These are phyloP conservation scores for Aspergillus asperescens DNA, from an alignment of 495 filamentous ascomycete species.

Conservation along the genomic window DNA sequence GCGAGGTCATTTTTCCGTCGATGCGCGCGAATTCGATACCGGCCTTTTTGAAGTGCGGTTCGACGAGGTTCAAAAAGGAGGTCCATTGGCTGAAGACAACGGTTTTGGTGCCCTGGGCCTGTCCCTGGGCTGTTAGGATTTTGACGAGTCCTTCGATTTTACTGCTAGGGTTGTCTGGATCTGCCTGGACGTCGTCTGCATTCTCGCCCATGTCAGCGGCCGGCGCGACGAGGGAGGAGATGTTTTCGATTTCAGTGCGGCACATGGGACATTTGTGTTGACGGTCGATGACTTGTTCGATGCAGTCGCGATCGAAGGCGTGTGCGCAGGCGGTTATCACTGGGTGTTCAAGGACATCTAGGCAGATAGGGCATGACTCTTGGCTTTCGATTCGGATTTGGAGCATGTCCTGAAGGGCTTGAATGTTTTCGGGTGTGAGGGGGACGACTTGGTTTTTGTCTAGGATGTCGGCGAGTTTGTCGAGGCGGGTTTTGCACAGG, in stretches of 20 bases:
- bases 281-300: constrained; percentile 69
- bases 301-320: constrained; percentile 69
- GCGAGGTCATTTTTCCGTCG: constrained; percentile 73
- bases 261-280: constrained; percentile 89
- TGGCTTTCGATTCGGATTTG: constrained; percentile 74
- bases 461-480: constrained; percentile 61
- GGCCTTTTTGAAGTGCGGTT: constrained; percentile 58
- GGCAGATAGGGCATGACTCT: constrained; percentile 80
- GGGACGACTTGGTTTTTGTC: constrained; percentile 61
- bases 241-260: constrained; percentile 61
- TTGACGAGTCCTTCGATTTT: constrained; percentile 80
- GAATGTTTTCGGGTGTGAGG: constrained; percentile 67
- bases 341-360: constrained; percentile 66
- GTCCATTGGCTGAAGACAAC: constrained; percentile 96
- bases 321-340: constrained; percentile 90
- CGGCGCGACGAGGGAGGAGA: constrained; percentile 59
- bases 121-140: constrained; percentile 67
- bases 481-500: constrained; percentile 66
- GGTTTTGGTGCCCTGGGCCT: constrained; percentile 67
- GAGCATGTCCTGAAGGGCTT: constrained; percentile 69
- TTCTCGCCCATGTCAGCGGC: constrained; percentile 50
- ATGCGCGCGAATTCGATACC: constrained; percentile 67
- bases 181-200: constrained; percentile 42
- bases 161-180: constrained; percentile 62
- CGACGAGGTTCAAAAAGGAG: constrained; percentile 74